Percentiles rank a stretch among this genome's conserved stretches.
phyloP scores from a whole-genome alignment of 768 basidiomycete genomes.

The Amyloporia xantha region DNA sequence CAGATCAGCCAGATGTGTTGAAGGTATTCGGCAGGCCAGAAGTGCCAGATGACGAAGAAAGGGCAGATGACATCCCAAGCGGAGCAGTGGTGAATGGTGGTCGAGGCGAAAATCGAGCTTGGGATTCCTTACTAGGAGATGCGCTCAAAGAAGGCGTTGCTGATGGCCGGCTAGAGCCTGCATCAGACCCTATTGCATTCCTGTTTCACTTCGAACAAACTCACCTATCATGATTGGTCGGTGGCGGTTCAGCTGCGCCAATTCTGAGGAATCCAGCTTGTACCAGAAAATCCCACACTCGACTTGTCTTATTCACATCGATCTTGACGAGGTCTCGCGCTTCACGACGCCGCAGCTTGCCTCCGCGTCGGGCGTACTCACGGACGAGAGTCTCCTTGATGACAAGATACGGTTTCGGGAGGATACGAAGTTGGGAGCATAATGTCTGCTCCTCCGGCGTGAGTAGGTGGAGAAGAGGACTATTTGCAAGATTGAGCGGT shows the following conservation, averaged over 20 bases:
- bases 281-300: constrained; percentile 90
- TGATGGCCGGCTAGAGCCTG: constrained; percentile 12
- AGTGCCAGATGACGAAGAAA: background rate
- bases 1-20: background rate
- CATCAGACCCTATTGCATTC: background rate
- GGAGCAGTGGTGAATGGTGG: constrained; percentile 21
- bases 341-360: constrained; percentile 81
- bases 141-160: constrained; percentile 24
- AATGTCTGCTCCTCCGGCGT: constrained; percentile 82
- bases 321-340: constrained; percentile 89
- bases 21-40: background rate
- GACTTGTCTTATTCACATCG: constrained; percentile 87
- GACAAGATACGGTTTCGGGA: constrained; percentile 91
- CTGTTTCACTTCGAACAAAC: background rate
- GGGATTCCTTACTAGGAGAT: constrained; percentile 25
- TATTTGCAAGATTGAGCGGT: constrained; percentile 87
- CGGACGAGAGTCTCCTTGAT: constrained; percentile 94
- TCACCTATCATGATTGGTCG: constrained; percentile 3
- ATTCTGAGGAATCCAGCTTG: constrained; percentile 79
- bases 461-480: constrained; percentile 84
- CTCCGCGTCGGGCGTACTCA: constrained; percentile 86
- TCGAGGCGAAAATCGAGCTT: constrained; percentile 15
- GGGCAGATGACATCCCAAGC: constrained; percentile 3
- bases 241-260: constrained; percentile 19
- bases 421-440: constrained; percentile 83